Base-by-base conservation (phyloP, 164 flowering plant genomes). In the Kalanchoe fedtschenkoi region DNA sequence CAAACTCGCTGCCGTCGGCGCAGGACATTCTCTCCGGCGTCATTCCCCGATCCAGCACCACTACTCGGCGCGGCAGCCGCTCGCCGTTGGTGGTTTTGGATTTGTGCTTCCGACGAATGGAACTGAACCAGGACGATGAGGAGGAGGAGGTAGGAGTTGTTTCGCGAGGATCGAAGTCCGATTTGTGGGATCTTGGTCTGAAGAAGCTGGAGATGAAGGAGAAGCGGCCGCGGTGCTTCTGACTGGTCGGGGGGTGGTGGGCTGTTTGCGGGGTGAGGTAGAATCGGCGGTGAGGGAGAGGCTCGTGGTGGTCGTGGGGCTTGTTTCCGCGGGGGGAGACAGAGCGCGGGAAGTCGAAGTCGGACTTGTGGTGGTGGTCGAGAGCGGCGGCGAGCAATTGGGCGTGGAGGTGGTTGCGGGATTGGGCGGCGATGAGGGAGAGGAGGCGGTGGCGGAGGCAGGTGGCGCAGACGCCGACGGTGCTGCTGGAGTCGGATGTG, bases 371-470 rank as follows among this genome's bases (percentile, higher is more conserved):
- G 41, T 64, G 68, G 29, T 73, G 72, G 14, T 71, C 75, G 13
- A 6, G 6, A 14, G 34, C 69, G 26, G 66, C 24, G 17, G 63
- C 53, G 34, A 62, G 64, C 10, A 54, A n/a, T 3, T 68, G 70
- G 17, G 61, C 47, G 60, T 76, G 75, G 14, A 68, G 53, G 24
- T 68, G 77, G 1, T 47, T 47, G 67, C 71, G 43, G 7, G 73
- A 74, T 63, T 81, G 86, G 14, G 81, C 81, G 32, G 82, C 86
- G 65, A 85, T 71, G 53, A 92, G 63, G 9, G 64, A 62, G 60
- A 79, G 19, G 43, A 91, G 95, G n/a, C 88, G 80, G 29, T 92
- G 91, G 16, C 96, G 84, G 68, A 92, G 93, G 68, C 96, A 92
- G 24, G 93, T 70, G 62, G 96, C 88, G 75, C 96, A 92, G 68